Conservation (phyloP, 108 stramenopile genomes). For the Nitzschia inconspicua region DNA sequence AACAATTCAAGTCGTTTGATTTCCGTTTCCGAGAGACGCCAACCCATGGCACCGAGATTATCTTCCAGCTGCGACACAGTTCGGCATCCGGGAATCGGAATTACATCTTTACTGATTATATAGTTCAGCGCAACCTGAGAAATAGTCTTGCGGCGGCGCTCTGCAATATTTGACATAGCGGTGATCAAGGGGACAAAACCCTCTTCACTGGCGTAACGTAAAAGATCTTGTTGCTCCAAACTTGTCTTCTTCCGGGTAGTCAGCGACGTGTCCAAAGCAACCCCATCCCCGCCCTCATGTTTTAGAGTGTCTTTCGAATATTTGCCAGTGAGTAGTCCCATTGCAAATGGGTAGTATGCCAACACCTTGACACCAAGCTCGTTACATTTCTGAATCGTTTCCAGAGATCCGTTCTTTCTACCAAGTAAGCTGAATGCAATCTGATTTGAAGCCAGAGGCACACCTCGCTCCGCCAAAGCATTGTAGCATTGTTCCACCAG, state of each 20-base stretch:
- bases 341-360: slow-evolving; percentile 67
- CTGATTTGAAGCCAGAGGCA: slow-evolving; percentile 67
- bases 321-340: slow-evolving; percentile 65
- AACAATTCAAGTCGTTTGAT: slow-evolving; percentile 40
- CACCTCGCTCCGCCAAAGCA: slow-evolving; percentile 39
- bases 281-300: neutral
- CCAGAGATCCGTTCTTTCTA: slow-evolving; percentile 54
- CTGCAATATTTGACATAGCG: slow-evolving; percentile 53
- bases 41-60: slow-evolving; percentile 60
- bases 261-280: slow-evolving; percentile 21
- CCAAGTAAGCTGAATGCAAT: slow-evolving; percentile 62
- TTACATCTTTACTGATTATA: slow-evolving; percentile 57
- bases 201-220: slow-evolving; percentile 40
- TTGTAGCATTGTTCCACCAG: slow-evolving; percentile 42
- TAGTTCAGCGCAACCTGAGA: slow-evolving; percentile 78
- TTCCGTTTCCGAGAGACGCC: slow-evolving; percentile 50
- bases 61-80: slow-evolving; percentile 45
- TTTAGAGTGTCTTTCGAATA: slow-evolving; percentile 26
- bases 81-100: slow-evolving; percentile 64
- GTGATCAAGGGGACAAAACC: slow-evolving; percentile 38
- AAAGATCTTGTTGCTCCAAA: slow-evolving; percentile 40
- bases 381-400: slow-evolving; percentile 47
- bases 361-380: slow-evolving; percentile 55
- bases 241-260: slow-evolving; percentile 21
- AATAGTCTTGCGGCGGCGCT: slow-evolving; percentile 36